Conservation (phyloP, 305 asterid genomes). For the Fraxinus sp. region DNA sequence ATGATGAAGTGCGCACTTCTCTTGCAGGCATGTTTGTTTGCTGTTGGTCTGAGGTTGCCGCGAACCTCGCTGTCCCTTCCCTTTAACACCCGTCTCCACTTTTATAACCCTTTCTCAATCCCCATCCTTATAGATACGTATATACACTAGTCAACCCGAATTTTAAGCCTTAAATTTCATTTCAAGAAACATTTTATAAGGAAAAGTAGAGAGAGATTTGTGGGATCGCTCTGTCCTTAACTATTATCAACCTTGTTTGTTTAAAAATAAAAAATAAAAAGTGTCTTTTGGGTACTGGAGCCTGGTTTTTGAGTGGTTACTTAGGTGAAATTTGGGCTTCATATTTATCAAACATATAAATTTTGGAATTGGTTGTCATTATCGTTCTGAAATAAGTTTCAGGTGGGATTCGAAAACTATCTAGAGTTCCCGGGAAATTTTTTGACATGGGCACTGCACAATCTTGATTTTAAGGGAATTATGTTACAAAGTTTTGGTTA, state of each 20-base stretch:
- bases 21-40: conserved; percentile 35
- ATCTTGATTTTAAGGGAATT: conserved; percentile 30
- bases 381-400: conserved; percentile 32
- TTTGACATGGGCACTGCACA: conserved; percentile 17
- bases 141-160: conserved; percentile 21
- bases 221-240: conserved; percentile 43
- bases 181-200: conserved; percentile 11
- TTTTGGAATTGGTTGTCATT: conserved; percentile 23
- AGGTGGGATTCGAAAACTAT: conserved; percentile 28
- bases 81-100: conserved; percentile 9
- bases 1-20: conserved; percentile 39
- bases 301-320: conserved; percentile 32
- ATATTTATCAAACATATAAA: conserved; percentile 26
- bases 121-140: not conserved
- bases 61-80: conserved; percentile 34
- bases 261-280: not conserved
- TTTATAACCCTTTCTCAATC: not conserved
- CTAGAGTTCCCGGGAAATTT: conserved; percentile 22
- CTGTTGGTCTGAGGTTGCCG: conserved; percentile 35
- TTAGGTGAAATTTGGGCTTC: conserved; percentile 26
- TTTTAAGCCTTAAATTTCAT: conserved; percentile 36
- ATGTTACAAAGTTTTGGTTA: conserved; percentile 28
- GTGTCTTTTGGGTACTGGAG: conserved; percentile 17
- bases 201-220: conserved; percentile 29
- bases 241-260: conserved; percentile 19